A percentile compares a stretch with the other conserved stretches of the same genome.
Conservation (phyloP, 257 asterid genomes). For the Cynanchum wilfordii region DNA sequence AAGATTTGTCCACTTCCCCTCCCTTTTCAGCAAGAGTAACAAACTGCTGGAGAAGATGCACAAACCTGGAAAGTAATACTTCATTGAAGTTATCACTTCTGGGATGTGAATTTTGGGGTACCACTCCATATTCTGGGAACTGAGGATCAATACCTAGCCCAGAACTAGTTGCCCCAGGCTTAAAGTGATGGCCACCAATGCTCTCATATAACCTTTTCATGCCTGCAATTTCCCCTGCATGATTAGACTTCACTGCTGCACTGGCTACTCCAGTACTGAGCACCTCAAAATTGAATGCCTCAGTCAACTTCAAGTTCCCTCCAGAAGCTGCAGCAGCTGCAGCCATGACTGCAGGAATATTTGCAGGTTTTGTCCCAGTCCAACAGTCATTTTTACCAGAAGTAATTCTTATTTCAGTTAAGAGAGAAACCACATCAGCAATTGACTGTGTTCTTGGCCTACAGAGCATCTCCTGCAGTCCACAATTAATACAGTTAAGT, state of each 20-base stretch:
- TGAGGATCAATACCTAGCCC: conserved; percentile 54
- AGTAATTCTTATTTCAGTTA: conserved; percentile 96
- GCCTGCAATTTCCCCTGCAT: conserved; percentile 99
- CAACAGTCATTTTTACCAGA: conserved; percentile 96
- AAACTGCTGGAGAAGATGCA: conserved; percentile 76
- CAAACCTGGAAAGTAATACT: conserved; percentile 65
- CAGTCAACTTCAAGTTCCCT: conserved; percentile 79
- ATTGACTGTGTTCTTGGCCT: conserved; percentile 92
- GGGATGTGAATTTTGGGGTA: conserved; percentile 41
- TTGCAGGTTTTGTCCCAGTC: conserved; percentile 85
- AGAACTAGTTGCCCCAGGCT: conserved; percentile 25
- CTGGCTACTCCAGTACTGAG: conserved; percentile 95
- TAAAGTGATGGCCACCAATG: conserved; percentile 58
- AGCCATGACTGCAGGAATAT: conserved; percentile 72
- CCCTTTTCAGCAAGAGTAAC: conserved; percentile 89
- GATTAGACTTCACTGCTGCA: conserved; percentile 93
- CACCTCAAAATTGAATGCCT: conserved; percentile 93
- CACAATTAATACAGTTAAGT: conserved; percentile 7
- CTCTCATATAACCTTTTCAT: conserved; percentile 93
- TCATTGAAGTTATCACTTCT: conserved; percentile 67
- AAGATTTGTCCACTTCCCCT: conserved; percentile 75
- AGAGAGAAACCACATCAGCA: conserved; percentile 91
- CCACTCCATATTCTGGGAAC: conserved; percentile 30
- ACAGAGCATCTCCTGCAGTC: conserved; percentile 77
- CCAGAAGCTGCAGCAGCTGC: conserved; percentile 99